These are phyloP conservation scores for Paraphaeosphaeria sporulosa DNA, from an alignment of 2,329 filamentous ascomycete species.

Conservation along the genomic window DNA sequence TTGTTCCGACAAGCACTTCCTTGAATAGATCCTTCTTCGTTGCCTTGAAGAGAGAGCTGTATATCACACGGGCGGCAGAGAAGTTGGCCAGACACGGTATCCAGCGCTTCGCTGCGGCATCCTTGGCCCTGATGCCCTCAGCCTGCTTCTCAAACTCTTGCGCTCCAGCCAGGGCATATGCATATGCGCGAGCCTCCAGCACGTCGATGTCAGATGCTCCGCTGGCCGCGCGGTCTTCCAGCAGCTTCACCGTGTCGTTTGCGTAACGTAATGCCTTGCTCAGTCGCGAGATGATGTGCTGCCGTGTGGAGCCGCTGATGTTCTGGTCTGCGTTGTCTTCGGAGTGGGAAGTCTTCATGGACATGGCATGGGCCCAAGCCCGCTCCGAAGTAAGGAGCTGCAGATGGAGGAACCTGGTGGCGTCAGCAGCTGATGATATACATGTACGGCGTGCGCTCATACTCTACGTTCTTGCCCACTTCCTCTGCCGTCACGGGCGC, in stretches of 20 bases:
- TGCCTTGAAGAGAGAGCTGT: conserved; percentile 73
- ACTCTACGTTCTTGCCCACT: conserved; percentile 79
- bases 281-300: conserved; percentile 87
- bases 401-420: conserved; percentile 54
- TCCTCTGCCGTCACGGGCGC: conserved; percentile 75
- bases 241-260: conserved; percentile 69
- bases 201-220: conserved; percentile 74
- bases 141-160: conserved; percentile 83
- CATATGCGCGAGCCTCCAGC: conserved; percentile 87
- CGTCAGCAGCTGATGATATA: conserved; percentile 1
- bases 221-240: conserved; percentile 69
- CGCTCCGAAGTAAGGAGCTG: conserved; percentile 86
- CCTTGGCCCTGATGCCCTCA: conserved; percentile 50
- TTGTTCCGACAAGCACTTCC: conserved; percentile 82
- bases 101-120: conserved; percentile 67
- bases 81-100: conserved; percentile 77
- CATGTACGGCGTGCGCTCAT: conserved; percentile 42
- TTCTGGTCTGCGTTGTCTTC: conserved; percentile 75
- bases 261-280: conserved; percentile 79
- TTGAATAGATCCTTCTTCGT: conserved; percentile 80
- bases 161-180: conserved; percentile 76
- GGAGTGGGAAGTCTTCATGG: conserved; percentile 84
- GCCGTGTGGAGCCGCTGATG: conserved; percentile 79
- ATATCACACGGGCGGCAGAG: conserved; percentile 80
- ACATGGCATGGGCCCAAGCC: conserved; percentile 95